Conservation (phyloP, 345 rosid species). For the Eucalyptus globulus region DNA sequence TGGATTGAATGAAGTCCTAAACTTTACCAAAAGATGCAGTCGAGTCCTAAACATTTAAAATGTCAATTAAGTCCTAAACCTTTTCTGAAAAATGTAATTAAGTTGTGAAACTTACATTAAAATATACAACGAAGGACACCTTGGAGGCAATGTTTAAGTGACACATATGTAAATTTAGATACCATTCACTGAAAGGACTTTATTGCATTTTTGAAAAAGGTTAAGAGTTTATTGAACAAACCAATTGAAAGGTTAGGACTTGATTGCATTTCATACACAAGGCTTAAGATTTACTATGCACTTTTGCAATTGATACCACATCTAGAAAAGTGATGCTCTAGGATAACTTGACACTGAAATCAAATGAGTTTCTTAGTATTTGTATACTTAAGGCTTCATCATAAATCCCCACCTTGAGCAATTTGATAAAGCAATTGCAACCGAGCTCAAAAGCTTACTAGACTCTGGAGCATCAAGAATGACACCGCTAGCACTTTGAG, state of each 20-base stretch:
- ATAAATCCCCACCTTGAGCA: slow-evolving; percentile 53
- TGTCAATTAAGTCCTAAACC: background rate
- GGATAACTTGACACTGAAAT: background rate
- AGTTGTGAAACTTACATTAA: background rate
- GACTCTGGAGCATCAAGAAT: slow-evolving; percentile 91
- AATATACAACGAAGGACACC: background rate
- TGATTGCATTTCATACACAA: background rate
- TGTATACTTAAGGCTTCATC: background rate
- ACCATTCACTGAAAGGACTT: background rate
- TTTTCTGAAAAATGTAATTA: background rate
- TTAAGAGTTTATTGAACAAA: background rate
- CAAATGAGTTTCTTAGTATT: background rate
- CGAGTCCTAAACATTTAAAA: background rate
- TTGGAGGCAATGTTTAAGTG: background rate
- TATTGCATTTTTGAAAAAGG: background rate
- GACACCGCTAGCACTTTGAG: slow-evolving; percentile 97
- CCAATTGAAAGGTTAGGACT: background rate
- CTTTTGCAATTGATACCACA: background rate
- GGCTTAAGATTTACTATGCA: background rate
- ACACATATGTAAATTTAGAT: background rate
- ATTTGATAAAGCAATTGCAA: slow-evolving; percentile 88
- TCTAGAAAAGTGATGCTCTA: background rate
- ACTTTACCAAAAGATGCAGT: background rate
- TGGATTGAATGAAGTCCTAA: background rate
- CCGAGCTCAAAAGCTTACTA: slow-evolving; percentile 86